These are phyloP conservation scores for Alternaria hordeiaustralica DNA, from an alignment of 2,329 filamentous ascomycete genomes.

Conservation along the genomic window DNA sequence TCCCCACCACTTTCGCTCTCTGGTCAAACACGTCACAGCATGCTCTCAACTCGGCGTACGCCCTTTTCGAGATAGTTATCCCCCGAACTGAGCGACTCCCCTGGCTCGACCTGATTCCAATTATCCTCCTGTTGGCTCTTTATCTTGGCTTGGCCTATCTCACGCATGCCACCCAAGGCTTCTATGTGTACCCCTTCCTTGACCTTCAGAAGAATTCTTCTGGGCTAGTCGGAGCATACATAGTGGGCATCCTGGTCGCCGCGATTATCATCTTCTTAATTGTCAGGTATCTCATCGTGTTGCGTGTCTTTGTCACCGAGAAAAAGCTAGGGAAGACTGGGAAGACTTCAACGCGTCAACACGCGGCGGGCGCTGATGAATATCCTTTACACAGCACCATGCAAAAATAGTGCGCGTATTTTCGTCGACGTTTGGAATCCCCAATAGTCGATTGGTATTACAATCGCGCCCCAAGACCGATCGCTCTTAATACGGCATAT, in stretches of 20 bases:
- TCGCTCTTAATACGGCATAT: background rate
- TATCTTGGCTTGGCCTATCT: conserved; percentile 80
- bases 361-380: conserved; percentile 26
- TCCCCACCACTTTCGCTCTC: conserved; percentile 43
- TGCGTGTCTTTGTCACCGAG: conserved; percentile 54
- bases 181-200: conserved; percentile 82
- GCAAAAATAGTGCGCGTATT: conserved; percentile 18
- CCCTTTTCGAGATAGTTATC: conserved; percentile 76
- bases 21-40: conserved; percentile 76
- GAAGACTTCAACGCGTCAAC: conserved; percentile 31
- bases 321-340: conserved; percentile 51
- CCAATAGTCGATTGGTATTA: background rate
- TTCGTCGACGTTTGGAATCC: background rate
- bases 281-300: conserved; percentile 49
- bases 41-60: conserved; percentile 74
- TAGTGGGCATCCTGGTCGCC: conserved; percentile 57
- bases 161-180: conserved; percentile 71
- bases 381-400: conserved; percentile 27
- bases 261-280: conserved; percentile 51
- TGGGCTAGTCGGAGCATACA: conserved; percentile 68
- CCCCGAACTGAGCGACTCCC: conserved; percentile 69
- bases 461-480: background rate
- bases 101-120: conserved; percentile 69
- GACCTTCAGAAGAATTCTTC: conserved; percentile 59
- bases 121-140: conserved; percentile 72